phyloP scores from a whole-genome alignment of 139 green algal genomes.

The Chlamydomonas applanata region DNA sequence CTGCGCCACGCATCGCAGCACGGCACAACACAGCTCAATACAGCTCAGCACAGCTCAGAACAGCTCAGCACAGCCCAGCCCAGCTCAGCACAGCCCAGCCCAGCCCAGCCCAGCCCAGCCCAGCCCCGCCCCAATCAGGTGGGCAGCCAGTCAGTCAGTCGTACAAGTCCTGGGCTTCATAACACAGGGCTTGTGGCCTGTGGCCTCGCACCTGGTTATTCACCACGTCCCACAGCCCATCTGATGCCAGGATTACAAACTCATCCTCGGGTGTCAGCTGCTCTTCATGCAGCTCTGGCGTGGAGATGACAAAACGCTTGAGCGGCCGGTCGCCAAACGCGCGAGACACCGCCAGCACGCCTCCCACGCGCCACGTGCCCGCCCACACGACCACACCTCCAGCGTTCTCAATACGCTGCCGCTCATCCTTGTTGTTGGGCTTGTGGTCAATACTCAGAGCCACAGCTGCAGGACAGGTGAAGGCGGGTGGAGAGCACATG shows the following conservation, averaged over 20 bases:
- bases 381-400: constrained; percentile 91
- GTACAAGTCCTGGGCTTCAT: no score
- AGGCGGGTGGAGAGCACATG: no score
- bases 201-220: constrained; percentile 56
- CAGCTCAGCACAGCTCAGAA: no score
- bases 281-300: constrained; percentile 78
- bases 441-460: constrained; percentile 92
- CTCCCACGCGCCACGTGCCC: constrained; percentile 93
- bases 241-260: constrained; percentile 84
- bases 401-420: constrained; percentile 83
- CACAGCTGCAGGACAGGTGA: constrained; percentile 26
- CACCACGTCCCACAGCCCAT: constrained; percentile 95
- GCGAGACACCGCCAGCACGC: constrained; percentile 92
- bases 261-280: constrained; percentile 56
- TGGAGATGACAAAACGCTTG: constrained; percentile 85
- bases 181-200: no score
- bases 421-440: constrained; percentile 88
- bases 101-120: not conserved
- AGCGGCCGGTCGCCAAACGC: constrained; percentile 93
- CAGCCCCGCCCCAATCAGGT: no score
- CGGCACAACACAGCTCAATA: no score
- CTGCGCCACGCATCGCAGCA: constrained; percentile 32
- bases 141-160: no score
- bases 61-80: no score
- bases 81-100: no score